Conservation (phyloP, 1,284 basidiomycete genomes). For the Leccinum solheimii region DNA sequence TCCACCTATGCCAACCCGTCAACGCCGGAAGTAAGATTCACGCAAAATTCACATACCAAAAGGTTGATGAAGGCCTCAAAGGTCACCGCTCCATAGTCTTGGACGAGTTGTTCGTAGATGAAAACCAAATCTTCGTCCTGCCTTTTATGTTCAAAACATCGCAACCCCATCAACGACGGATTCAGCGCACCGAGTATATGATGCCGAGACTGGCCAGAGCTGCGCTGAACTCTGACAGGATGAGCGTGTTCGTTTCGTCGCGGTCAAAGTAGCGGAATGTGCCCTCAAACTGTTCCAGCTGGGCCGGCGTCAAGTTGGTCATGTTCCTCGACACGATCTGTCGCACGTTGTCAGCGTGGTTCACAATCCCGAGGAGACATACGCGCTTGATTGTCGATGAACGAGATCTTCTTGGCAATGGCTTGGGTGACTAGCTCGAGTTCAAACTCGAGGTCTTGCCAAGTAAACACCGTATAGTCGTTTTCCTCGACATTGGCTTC, state of each 20-base stretch:
- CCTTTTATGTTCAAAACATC: conserved; percentile 8
- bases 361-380: background rate
- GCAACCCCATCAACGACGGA: background rate
- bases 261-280: conserved; percentile 98
- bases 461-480: conserved; percentile 91
- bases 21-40: conserved; percentile 5
- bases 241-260: conserved; percentile 88
- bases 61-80: conserved; percentile 97
- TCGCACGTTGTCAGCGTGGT: conserved; percentile 17
- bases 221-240: conserved; percentile 84
- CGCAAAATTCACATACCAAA: conserved; percentile 54
- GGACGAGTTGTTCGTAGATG: conserved; percentile 82
- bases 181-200: conserved; percentile 75
- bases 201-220: conserved; percentile 94
- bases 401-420: conserved; percentile 87
- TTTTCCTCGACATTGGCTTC: conserved; percentile 98
- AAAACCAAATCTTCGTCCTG: conserved; percentile 86
- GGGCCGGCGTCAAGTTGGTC: conserved; percentile 92
- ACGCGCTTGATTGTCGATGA: conserved; percentile 91
- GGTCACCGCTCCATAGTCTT: conserved; percentile 85
- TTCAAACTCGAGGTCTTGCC: conserved; percentile 90
- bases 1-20: conserved; percentile 62
- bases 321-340: conserved; percentile 90
- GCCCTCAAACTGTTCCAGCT: conserved; percentile 95
- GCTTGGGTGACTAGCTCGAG: conserved; percentile 81